phyloP scores from a whole-genome alignment of 768 basidiomycete genomes.

The Auricularia sp. region DNA sequence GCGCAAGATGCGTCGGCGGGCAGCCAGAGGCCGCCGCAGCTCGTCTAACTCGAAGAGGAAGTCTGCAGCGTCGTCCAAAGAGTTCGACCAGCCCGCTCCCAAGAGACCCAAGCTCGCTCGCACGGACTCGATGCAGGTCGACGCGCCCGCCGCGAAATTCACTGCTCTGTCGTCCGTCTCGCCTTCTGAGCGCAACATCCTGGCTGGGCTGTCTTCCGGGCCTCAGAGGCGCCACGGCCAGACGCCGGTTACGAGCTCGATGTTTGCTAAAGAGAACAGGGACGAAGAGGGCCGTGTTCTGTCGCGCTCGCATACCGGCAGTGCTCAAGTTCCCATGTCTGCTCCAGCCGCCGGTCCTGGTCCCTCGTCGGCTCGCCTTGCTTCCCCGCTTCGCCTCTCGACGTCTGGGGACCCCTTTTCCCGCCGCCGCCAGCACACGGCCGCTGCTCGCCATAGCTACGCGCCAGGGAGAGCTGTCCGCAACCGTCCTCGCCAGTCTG shows the following conservation, averaged over 20 bases:
- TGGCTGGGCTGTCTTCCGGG: background rate
- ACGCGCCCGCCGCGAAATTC: too few species aligned
- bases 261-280: background rate
- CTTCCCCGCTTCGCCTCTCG: background rate
- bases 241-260: background rate
- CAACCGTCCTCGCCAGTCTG: background rate
- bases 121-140: background rate
- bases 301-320: background rate
- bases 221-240: background rate
- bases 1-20: background rate
- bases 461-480: background rate
- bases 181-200: background rate
- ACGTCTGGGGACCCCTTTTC: background rate
- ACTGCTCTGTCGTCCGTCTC: background rate
- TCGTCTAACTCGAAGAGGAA: slow-evolving; percentile 3
- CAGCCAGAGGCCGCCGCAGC: background rate
- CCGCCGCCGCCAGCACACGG: background rate
- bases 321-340: too few species aligned
- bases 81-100: background rate
- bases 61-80: background rate
- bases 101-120: background rate
- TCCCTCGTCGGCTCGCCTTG: background rate
- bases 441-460: background rate
- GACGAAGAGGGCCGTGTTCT: background rate
- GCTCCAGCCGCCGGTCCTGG: background rate